phyloP scores from a whole-genome alignment of 306 rosid genomes.

The Albizia julibrissin region DNA sequence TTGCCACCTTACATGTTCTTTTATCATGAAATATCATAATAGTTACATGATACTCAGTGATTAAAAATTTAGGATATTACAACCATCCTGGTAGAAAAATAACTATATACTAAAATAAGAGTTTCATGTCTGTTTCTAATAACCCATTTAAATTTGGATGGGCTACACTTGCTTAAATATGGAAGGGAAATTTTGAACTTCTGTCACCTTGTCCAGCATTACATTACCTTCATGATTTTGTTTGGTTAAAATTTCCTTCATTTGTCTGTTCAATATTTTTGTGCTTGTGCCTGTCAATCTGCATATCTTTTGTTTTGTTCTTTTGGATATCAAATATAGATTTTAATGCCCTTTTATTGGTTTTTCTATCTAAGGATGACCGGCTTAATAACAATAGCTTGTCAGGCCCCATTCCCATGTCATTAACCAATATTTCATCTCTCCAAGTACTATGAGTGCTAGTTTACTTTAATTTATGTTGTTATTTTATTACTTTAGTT shows the following conservation, averaged over 20 bases:
- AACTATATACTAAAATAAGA: not conserved
- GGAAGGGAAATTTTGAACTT: not conserved
- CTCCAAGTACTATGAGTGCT: conserved; percentile 95
- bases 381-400: conserved; percentile 98
- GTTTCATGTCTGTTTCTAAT: not conserved
- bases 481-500: conserved; percentile 16
- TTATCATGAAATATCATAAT: too few relatives aligned
- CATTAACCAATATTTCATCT: conserved; percentile 87
- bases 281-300: conserved; percentile 10
- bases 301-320: not conserved
- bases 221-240: not conserved
- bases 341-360: conserved; percentile 41
- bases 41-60: too few relatives aligned
- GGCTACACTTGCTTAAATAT: not conserved
- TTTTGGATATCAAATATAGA: conserved; percentile 22
- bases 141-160: not conserved
- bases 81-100: conserved; percentile 11
- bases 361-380: conserved; percentile 69
- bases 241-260: not conserved
- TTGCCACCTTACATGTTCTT: too few relatives aligned
- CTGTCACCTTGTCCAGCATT: not conserved
- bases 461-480: conserved; percentile 21
- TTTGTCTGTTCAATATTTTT: not conserved
- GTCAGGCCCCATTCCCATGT: conserved; percentile 90
- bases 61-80: too few relatives aligned